A percentile compares a stretch with the other conserved stretches of the same genome.
These are phyloP conservation scores for Leucocoprinus leucothites DNA, from an alignment of 768 basidiomycete species.

Conservation along the genomic window DNA sequence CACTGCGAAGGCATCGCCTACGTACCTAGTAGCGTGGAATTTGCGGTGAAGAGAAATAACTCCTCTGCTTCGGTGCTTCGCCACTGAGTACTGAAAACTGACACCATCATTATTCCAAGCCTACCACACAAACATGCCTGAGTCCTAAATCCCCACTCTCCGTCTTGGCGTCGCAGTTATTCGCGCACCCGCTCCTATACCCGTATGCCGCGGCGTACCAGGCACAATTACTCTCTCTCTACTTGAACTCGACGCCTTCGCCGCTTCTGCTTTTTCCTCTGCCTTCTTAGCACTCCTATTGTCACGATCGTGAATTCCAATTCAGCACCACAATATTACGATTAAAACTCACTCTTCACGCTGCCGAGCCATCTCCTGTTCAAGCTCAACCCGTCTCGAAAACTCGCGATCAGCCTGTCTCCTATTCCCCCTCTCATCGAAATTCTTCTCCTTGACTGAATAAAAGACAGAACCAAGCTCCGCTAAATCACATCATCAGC, in stretches of 20 bases:
- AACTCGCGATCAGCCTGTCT: slow-evolving; percentile 86
- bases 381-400: slow-evolving; percentile 85
- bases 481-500: slow-evolving; percentile 41
- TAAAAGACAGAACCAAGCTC: slow-evolving; percentile 96
- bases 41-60: too few relatives aligned
- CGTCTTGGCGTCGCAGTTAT: slow-evolving; percentile 75
- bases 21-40: too few relatives aligned
- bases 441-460: slow-evolving; percentile 97
- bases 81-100: too few relatives aligned
- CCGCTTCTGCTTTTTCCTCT: slow-evolving; percentile 57
- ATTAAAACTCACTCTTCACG: slow-evolving; percentile 62
- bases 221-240: slow-evolving; percentile 70
- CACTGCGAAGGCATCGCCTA: too few relatives aligned
- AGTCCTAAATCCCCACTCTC: slow-evolving; percentile 62
- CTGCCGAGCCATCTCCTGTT: slow-evolving; percentile 85
- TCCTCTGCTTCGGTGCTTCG: too few relatives aligned
- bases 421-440: slow-evolving; percentile 81
- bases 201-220: slow-evolving; percentile 74
- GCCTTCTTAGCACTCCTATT: slow-evolving; percentile 42
- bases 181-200: slow-evolving; percentile 60
- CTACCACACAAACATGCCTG: background rate
- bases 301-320: background rate
- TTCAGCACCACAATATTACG: slow-evolving; percentile 5
- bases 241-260: slow-evolving; percentile 51
- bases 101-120: too few relatives aligned